phyloP scores from a whole-genome alignment of 208 protist genomes.

The Vickermania ingenoplastis region DNA sequence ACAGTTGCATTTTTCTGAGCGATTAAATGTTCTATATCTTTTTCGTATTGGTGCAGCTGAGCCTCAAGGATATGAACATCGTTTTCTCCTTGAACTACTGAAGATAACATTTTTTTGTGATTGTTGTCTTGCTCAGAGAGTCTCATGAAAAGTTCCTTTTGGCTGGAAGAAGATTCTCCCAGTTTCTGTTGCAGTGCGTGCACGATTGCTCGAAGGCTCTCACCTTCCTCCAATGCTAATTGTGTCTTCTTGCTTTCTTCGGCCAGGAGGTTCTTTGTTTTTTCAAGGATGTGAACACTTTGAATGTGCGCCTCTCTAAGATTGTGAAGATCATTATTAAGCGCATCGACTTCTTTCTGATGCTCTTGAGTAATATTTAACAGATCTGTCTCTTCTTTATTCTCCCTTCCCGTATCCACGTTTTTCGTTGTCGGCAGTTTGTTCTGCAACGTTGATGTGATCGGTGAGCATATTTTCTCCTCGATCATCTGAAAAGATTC shows the following conservation, averaged over 20 bases:
- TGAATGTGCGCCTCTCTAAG: neutral
- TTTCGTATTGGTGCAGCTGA: conserved; percentile 55
- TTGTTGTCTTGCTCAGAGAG: conserved; percentile 32
- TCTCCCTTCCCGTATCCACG: too few relatives aligned
- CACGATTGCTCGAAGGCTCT: conserved; percentile 61
- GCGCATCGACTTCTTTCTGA: neutral
- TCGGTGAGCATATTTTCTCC: too few relatives aligned
- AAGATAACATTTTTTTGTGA: conserved; percentile 24
- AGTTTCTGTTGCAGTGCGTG: conserved; percentile 62
- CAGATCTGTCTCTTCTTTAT: too few relatives aligned
- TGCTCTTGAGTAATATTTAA: neutral
- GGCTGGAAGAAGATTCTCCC: conserved; percentile 34
- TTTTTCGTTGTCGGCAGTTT: too few relatives aligned
- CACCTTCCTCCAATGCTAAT: conserved; percentile 29
- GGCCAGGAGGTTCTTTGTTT: neutral
- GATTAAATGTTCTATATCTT: conserved; percentile 63
- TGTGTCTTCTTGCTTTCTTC: conserved; percentile 23
- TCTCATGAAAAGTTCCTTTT: conserved; percentile 41
- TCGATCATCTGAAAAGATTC: too few relatives aligned
- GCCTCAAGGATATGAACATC: conserved; percentile 41
- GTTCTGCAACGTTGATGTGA: too few relatives aligned
- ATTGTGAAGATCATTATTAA: neutral
- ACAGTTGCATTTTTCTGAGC: conserved; percentile 64
- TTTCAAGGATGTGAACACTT: neutral
- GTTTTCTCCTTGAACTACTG: conserved; percentile 24